Conservation (phyloP, 768 basidiomycete genomes). For the Pholiota molesta region DNA sequence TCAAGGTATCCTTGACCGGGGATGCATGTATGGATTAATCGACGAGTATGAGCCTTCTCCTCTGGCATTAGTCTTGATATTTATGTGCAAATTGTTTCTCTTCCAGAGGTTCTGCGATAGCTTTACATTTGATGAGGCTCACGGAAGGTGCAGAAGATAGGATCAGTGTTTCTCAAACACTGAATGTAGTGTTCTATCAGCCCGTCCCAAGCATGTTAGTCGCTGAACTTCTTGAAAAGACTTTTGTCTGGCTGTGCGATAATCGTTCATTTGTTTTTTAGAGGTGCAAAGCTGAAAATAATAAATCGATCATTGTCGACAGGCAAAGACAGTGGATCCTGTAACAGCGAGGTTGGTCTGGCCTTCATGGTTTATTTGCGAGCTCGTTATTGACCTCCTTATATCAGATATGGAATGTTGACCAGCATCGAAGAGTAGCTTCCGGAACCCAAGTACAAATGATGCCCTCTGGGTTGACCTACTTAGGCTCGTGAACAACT, state of each 20-base stretch:
- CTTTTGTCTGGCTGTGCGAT: background rate
- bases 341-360: constrained; percentile 24
- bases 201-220: constrained; percentile 18
- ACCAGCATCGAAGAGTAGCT: constrained; percentile 23
- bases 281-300: constrained; percentile 20
- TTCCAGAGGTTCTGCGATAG: constrained; percentile 25
- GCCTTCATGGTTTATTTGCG: background rate
- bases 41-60: constrained; percentile 22
- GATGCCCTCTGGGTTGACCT: constrained; percentile 11
- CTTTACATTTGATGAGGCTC: constrained; percentile 20
- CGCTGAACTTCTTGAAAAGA: background rate
- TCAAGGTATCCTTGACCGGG: constrained; percentile 17
- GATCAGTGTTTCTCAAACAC: constrained; percentile 24
- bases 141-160: constrained; percentile 10
- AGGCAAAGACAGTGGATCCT: constrained; percentile 20
- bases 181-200: constrained; percentile 23
- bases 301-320: constrained; percentile 27
- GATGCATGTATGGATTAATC: constrained; percentile 19
- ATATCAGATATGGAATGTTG: constrained; percentile 28
- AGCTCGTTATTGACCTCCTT: background rate
- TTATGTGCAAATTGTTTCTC: background rate
- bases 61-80: background rate
- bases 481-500: too few species aligned
- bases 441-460: constrained; percentile 22
- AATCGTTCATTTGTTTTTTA: background rate